Conservation (phyloP, 257 asterid genomes). For the Plantago elongata region DNA sequence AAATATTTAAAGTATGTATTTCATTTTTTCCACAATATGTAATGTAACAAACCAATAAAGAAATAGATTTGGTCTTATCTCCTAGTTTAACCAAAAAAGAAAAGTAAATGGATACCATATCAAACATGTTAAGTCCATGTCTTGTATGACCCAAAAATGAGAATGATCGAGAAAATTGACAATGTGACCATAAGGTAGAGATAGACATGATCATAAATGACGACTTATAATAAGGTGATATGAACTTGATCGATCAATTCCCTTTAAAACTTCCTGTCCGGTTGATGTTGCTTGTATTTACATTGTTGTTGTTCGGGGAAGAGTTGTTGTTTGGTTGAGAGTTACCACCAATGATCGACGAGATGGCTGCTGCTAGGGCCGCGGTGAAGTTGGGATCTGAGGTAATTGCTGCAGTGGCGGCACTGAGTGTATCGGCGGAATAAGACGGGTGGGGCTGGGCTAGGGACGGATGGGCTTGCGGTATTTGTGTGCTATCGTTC, state of each 20-base stretch:
- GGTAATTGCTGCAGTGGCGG: slow-evolving; percentile 79
- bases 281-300: slow-evolving; percentile 30
- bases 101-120: no score
- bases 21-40: background rate
- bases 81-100: background rate
- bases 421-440: slow-evolving; percentile 66
- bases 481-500: background rate
- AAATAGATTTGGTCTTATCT: background rate
- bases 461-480: slow-evolving; percentile 17
- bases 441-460: slow-evolving; percentile 26
- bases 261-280: slow-evolving; percentile 37
- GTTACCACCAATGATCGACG: slow-evolving; percentile 75
- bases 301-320: slow-evolving; percentile 25
- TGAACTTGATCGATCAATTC: slow-evolving; percentile 22
- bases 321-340: slow-evolving; percentile 31
- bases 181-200: background rate
- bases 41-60: background rate
- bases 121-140: slow-evolving; percentile 5
- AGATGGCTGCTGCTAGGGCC: slow-evolving; percentile 82
- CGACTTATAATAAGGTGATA: background rate
- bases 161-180: background rate
- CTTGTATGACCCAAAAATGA: background rate
- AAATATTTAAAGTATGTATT: no score
- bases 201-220: background rate
- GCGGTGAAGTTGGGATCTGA: slow-evolving; percentile 88